These are phyloP conservation scores for Fraxinus anomala DNA, from an alignment of 257 asterid genomes.

Conservation along the genomic window DNA sequence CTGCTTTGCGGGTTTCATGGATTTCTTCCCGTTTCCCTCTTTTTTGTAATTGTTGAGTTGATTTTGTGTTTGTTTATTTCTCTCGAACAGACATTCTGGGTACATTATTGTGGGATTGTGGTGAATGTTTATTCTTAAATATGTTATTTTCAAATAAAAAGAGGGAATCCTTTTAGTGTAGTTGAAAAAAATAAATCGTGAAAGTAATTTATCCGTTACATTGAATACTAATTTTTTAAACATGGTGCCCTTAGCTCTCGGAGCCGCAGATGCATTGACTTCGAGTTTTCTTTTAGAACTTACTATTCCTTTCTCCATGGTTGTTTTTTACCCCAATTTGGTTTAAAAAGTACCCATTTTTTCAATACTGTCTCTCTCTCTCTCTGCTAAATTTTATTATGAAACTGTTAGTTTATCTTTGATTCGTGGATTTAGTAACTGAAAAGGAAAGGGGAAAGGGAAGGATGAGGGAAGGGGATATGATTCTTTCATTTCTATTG, in stretches of 20 bases:
- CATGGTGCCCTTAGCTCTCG: too few relatives aligned
- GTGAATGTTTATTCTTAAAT: neutral
- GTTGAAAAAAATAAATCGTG: neutral
- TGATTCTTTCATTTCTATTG: neutral
- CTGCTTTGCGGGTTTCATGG: conserved; percentile 10
- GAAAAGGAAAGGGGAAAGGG: too few relatives aligned
- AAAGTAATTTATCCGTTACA: neutral
- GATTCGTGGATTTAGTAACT: too few relatives aligned
- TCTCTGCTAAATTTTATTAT: neutral
- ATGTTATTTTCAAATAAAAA: neutral
- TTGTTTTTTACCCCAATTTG: neutral
- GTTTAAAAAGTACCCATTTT: neutral
- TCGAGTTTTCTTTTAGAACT: neutral
- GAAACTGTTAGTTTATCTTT: neutral
- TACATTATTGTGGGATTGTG: neutral
- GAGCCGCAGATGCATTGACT: too few relatives aligned
- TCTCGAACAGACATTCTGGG: neutral
- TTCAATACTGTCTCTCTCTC: neutral
- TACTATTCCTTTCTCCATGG: neutral
- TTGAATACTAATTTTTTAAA: neutral
- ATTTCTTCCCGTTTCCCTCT: neutral
- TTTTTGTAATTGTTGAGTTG: neutral
- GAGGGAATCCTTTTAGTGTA: neutral
- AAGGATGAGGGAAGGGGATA: neutral
- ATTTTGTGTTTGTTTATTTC: neutral